These are phyloP conservation scores for Paracamarosporium sp. DNA, from an alignment of 2,329 filamentous ascomycete species.

Conservation along the genomic window DNA sequence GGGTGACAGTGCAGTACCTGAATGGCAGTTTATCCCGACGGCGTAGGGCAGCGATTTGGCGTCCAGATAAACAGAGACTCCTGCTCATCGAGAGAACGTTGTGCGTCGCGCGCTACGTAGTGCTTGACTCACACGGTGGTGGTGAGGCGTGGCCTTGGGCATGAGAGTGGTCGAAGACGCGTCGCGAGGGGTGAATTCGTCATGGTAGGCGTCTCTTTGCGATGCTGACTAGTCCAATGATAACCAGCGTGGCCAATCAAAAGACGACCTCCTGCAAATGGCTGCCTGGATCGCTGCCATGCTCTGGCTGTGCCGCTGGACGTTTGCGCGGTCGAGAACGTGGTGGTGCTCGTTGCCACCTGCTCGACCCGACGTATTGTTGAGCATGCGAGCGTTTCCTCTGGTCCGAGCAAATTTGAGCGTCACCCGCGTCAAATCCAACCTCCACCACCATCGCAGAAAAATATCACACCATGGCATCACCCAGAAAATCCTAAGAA, in stretches of 20 bases:
- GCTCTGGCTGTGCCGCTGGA: not conserved
- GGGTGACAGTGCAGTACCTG: not conserved
- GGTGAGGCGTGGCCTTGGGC: not conserved
- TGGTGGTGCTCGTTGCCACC: not conserved
- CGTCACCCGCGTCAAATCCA: conserved; percentile 6
- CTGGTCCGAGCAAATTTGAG: not conserved
- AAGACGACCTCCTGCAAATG: not conserved
- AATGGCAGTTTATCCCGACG: not conserved
- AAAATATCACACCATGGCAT: conserved; percentile 5
- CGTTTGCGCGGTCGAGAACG: not conserved
- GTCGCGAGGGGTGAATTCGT: not conserved
- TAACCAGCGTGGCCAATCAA: not conserved
- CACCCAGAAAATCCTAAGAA: not conserved
- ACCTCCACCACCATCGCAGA: not conserved
- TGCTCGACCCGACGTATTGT: not conserved
- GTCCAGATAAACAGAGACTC: conserved; percentile 17
- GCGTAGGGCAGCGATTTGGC: not conserved
- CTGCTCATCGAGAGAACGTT: not conserved
- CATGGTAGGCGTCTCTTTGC: not conserved
- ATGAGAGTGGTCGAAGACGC: not conserved
- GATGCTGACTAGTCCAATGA: conserved; percentile 1
- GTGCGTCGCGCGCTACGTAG: not conserved
- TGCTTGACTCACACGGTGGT: not conserved
- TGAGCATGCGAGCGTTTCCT: not conserved
- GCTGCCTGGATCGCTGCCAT: not conserved